A percentile compares a stretch with the other conserved stretches of the same genome.
These are phyloP conservation scores for Thelonectria olida DNA, from an alignment of 2,329 filamentous ascomycete genomes.

Conservation along the genomic window DNA sequence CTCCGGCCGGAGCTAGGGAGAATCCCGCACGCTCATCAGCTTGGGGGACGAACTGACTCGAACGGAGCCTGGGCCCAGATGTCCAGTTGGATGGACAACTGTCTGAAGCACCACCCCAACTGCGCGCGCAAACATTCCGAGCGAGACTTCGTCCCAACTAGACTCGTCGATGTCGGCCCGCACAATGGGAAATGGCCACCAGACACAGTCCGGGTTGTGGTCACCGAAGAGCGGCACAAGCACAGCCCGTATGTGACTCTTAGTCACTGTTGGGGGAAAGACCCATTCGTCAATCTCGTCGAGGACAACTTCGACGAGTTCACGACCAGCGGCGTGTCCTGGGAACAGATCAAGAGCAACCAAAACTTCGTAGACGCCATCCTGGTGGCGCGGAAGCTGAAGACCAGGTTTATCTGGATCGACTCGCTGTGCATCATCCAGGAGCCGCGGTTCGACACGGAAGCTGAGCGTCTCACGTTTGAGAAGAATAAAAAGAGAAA, in stretches of 20 bases:
- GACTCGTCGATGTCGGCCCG: background rate
- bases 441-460: background rate
- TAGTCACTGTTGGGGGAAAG: background rate
- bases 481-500: background rate
- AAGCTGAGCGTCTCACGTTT: background rate
- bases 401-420: background rate
- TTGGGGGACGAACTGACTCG: background rate
- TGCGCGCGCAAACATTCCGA: background rate
- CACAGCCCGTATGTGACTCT: background rate
- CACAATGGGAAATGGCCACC: background rate
- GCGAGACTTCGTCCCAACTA: background rate
- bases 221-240: background rate
- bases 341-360: background rate
- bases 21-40: background rate
- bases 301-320: background rate
- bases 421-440: conserved; percentile 6
- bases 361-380: background rate
- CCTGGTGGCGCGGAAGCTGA: background rate
- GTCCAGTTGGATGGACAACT: background rate
- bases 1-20: background rate
- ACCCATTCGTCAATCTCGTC: background rate
- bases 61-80: background rate
- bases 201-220: background rate
- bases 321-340: background rate
- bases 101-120: background rate